Evolutionary conservation across 2,329 filamentous ascomycete species (phyloP).

Genomic region (Aspergillus tanneri): DNA sequence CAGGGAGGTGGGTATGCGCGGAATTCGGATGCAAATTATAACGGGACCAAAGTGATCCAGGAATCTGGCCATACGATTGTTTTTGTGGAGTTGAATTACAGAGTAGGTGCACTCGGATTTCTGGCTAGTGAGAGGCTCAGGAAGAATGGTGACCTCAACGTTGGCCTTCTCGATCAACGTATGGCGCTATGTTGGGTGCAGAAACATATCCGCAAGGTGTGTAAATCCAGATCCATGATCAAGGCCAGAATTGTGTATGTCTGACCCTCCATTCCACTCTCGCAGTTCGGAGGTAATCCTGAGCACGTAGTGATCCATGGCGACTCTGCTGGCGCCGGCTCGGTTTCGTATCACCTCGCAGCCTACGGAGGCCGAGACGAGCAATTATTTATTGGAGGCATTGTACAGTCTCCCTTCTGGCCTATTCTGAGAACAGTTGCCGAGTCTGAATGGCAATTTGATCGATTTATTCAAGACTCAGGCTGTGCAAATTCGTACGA

Average conservation of each 20-base stretch:
- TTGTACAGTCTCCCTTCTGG: constrained; percentile 50
- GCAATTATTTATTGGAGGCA: constrained; percentile 47
- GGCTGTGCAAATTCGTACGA: constrained; percentile 39
- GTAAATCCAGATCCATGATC: background rate
- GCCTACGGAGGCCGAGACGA: constrained; percentile 51
- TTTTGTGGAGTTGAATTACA: constrained; percentile 63
- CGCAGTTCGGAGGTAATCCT: constrained; percentile 58
- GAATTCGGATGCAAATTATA: constrained; percentile 50
- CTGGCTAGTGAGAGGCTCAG: constrained; percentile 57
- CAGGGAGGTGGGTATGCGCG: constrained; percentile 59
- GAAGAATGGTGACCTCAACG: constrained; percentile 58
- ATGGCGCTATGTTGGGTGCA: constrained; percentile 60
- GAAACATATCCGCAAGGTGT: constrained; percentile 48
- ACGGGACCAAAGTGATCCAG: constrained; percentile 57
- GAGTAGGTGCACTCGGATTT: constrained; percentile 62
- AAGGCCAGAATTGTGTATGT: too few relatives aligned
- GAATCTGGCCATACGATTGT: constrained; percentile 58
- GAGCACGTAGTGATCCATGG: constrained; percentile 59
- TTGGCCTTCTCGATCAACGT: constrained; percentile 62
- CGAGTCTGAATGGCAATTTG: constrained; percentile 48
- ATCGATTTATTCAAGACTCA: constrained; percentile 44
- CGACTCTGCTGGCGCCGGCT: constrained; percentile 59
- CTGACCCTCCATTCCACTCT: too few relatives aligned
- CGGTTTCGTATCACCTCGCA: constrained; percentile 52
- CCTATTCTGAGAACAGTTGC: constrained; percentile 43